A percentile compares a stretch with the other conserved stretches of the same genome.
These are phyloP conservation scores for Paspalum vaginatum DNA, from an alignment of 176 grass and related monocot species.

Conservation along the genomic window DNA sequence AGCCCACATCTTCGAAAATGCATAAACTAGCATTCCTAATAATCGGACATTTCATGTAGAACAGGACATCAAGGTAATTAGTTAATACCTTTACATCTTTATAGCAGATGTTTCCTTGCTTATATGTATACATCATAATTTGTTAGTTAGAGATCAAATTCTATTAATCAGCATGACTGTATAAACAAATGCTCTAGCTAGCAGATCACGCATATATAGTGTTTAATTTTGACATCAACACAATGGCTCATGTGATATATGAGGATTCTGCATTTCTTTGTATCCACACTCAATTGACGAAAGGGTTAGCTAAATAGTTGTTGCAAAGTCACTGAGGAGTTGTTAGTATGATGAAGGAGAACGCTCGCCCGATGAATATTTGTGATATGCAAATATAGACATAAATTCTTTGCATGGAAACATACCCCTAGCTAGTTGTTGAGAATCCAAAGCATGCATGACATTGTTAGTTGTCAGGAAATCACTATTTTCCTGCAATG, in stretches of 20 bases:
- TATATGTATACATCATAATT: not conserved
- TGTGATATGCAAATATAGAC: not conserved
- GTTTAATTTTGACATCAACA: not conserved
- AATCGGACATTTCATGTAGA: not conserved
- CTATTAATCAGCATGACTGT: not conserved
- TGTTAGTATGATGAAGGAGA: not conserved
- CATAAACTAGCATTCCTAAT: not conserved
- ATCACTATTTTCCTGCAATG: not conserved
- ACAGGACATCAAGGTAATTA: not conserved
- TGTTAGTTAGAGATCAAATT: not conserved
- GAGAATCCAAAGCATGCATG: not conserved
- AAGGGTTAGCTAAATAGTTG: not conserved
- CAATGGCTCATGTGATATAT: not conserved
- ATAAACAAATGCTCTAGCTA: not conserved
- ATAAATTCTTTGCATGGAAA: not conserved
- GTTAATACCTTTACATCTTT: not conserved
- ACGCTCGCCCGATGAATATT: not conserved
- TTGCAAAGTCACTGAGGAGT: not conserved
- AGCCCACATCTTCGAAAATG: not conserved
- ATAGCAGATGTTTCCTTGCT: not conserved
- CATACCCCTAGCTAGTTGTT: not conserved
- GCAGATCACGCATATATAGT: not conserved
- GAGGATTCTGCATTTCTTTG: not conserved
- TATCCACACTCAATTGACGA: not conserved
- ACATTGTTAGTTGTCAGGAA: not conserved